Conservation (phyloP, 257 asterid genomes). For the Orobanche coerulescens region DNA sequence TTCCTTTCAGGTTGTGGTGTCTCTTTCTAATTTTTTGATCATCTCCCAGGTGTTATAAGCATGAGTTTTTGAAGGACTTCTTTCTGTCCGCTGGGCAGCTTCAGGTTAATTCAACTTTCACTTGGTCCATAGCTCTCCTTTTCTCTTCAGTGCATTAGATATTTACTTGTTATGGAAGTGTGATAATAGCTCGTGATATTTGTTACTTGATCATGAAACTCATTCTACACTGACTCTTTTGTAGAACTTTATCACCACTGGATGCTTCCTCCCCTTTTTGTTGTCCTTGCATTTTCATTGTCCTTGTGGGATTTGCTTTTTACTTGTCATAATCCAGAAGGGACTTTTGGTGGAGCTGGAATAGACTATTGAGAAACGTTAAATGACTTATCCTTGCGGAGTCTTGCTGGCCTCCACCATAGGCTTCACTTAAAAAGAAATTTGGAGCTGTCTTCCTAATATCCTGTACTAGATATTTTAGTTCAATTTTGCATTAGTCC, state of each 20-base stretch:
- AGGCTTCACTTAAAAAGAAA: background rate
- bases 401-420: background rate
- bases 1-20: constrained; percentile 11
- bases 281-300: background rate
- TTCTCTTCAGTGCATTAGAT: background rate
- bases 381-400: background rate
- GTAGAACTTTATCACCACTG: background rate
- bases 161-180: background rate
- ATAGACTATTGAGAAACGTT: constrained; percentile 3
- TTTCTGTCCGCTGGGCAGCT: constrained; percentile 79
- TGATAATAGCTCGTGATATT: constrained; percentile 9
- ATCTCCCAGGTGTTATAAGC: constrained; percentile 63
- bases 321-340: background rate
- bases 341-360: constrained; percentile 8
- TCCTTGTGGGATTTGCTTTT: background rate
- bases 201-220: background rate
- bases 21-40: constrained; percentile 10
- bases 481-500: background rate
- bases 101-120: constrained; percentile 48
- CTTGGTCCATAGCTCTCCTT: constrained; percentile 19
- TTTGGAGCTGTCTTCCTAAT: background rate
- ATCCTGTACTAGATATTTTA: background rate
- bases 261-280: background rate
- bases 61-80: constrained; percentile 85
- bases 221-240: background rate